A percentile compares a stretch with the other conserved stretches of the same genome.
Evolutionary conservation across 768 basidiomycete genomes (phyloP).

Genomic region (Gloeostereum incarnatum): DNA sequence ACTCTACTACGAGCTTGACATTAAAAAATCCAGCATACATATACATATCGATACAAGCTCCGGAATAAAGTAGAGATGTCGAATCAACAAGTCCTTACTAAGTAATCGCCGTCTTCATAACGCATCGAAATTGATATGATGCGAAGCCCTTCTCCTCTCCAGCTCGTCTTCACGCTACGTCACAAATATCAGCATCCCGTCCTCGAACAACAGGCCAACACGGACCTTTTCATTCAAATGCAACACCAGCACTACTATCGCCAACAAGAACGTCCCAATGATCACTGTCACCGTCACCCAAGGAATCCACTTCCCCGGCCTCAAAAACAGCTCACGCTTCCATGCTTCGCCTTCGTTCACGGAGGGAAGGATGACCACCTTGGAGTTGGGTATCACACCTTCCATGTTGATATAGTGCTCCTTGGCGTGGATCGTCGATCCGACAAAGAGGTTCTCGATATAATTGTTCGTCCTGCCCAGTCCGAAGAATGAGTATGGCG

Average conservation of each 20-base stretch:
- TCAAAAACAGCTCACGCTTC: slow-evolving; percentile 83
- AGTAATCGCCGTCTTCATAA: no score
- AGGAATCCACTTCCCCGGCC: slow-evolving; percentile 96
- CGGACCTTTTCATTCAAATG: slow-evolving; percentile 90
- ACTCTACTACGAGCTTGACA: no score
- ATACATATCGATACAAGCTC: no score
- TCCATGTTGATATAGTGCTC: slow-evolving; percentile 89
- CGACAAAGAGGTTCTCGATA: slow-evolving; percentile 97
- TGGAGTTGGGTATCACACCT: slow-evolving; percentile 95
- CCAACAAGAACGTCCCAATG: slow-evolving; percentile 62
- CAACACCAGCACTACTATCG: slow-evolving; percentile 75
- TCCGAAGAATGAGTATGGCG: slow-evolving; percentile 94
- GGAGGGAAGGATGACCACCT: slow-evolving; percentile 87
- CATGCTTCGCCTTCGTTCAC: slow-evolving; percentile 47
- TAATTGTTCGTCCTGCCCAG: slow-evolving; percentile 98
- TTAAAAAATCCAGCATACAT: no score
- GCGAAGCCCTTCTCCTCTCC: slow-evolving; percentile 80
- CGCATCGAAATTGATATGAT: slow-evolving; percentile 97
- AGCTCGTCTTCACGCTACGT: slow-evolving; percentile 85
- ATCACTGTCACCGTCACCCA: slow-evolving; percentile 92
- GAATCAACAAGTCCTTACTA: no score
- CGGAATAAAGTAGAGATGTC: no score
- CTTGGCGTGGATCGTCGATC: slow-evolving; percentile 67
- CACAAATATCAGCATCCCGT: slow-evolving; percentile 6
- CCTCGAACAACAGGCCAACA: slow-evolving; percentile 1